Evolutionary conservation across 805 yeast genomes (phyloP), one percentile per base, ranked within the genome.

Genomic region (Candida qinlingensis): DNA sequence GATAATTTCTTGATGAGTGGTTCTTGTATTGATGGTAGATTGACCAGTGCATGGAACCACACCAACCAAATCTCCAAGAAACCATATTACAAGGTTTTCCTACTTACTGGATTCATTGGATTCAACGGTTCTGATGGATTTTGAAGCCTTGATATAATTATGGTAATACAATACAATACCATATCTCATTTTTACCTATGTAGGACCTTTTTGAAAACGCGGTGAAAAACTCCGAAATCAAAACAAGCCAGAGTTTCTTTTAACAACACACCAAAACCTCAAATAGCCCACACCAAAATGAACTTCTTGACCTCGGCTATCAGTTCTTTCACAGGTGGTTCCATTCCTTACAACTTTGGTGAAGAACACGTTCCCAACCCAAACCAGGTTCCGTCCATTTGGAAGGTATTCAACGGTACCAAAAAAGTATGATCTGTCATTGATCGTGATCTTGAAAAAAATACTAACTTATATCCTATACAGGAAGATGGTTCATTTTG

Each of bases 1-100:
- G 89, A 85, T 60, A 86, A 86, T 63, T 86, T 83, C 63, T 85
- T 82, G 62, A 85, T 85, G 73, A 87, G 90, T 31, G 95, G 95
- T 2, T 80, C 87, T 3, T 86, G 95, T 66, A 86, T 86, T 44
- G 95, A 86, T 63, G 95, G 94, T 25, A 76, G 91, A 46, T 69
- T 86, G 42, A 86, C 94, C 0, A 79, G 86, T 46, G 87, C 90
- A 3, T 87, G 92, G 88, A 87, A 85, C 58, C 87, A 87, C 75
- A 85, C 90, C 47, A 86, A 85, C 60, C 75, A 76, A 53, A 79
- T 86, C 38, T 68, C 81, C 28, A 82, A 84, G 60, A 85, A 84
- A 57, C 73, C 75, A n/a, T 86, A 83, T 62, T 77, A 73, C 56
- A 70, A 69, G 58, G 70, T 80, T 42, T 85, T 86, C 62, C 60